These are phyloP conservation scores for Cryptococcus sp. DNA, from an alignment of 1,284 basidiomycete species.

Conservation along the genomic window DNA sequence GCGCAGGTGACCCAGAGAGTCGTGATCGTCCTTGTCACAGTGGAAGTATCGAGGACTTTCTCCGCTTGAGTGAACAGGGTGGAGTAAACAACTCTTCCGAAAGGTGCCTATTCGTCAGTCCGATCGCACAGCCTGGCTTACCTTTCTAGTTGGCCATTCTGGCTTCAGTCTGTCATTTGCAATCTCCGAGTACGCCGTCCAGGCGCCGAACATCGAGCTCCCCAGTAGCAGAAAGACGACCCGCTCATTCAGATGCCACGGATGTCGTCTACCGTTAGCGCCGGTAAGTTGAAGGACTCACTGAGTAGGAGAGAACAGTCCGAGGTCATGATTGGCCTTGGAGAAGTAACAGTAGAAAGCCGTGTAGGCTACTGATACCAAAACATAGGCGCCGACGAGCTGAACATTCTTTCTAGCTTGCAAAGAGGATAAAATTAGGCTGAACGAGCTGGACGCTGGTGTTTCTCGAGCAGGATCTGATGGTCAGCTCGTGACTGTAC, in stretches of 20 bases:
- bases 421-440: constrained; percentile 19
- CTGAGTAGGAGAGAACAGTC: constrained; percentile 15
- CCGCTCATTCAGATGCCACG: constrained; percentile 43
- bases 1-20: background rate
- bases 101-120: background rate
- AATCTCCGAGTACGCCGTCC: constrained; percentile 27
- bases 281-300: constrained; percentile 6
- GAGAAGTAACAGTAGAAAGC: constrained; percentile 7
- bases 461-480: constrained; percentile 8
- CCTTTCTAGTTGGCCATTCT: constrained; percentile 30
- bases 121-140: constrained; percentile 4
- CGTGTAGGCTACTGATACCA: constrained; percentile 1
- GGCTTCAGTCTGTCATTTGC: constrained; percentile 16
- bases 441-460: constrained; percentile 5
- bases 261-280: constrained; percentile 26
- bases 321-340: constrained; percentile 10
- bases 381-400: constrained; percentile 19
- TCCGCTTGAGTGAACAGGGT: background rate
- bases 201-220: constrained; percentile 20
- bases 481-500: constrained; percentile 10
- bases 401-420: constrained; percentile 11
- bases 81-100: background rate
- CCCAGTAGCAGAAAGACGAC: constrained; percentile 37
- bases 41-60: background rate
- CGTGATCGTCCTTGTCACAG: background rate